Evolutionary conservation across 2,329 filamentous ascomycete species (phyloP).

Genomic region (Gyromitra esculenta): DNA sequence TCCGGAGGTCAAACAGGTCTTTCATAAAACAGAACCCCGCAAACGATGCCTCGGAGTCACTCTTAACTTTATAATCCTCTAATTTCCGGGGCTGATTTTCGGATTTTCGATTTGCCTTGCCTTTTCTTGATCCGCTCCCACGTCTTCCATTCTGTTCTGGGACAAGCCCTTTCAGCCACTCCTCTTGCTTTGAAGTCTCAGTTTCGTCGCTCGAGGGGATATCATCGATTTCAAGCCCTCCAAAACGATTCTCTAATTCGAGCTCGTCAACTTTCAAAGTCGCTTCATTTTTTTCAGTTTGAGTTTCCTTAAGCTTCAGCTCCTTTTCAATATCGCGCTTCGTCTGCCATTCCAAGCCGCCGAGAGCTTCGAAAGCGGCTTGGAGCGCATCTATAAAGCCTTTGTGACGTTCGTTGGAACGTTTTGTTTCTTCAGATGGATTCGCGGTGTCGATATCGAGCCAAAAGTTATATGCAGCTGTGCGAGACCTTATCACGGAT

Average conservation of each 20-base stretch:
- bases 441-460: slow-evolving; percentile 59
- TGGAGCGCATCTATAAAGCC: slow-evolving; percentile 63
- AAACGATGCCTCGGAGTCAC: slow-evolving; percentile 61
- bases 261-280: slow-evolving; percentile 19
- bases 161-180: slow-evolving; percentile 26
- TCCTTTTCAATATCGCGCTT: slow-evolving; percentile 50
- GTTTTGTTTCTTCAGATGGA: slow-evolving; percentile 60
- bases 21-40: slow-evolving; percentile 61
- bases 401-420: slow-evolving; percentile 62
- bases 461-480: slow-evolving; percentile 58
- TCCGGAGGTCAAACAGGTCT: slow-evolving; percentile 62
- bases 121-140: slow-evolving; percentile 57
- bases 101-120: slow-evolving; percentile 52
- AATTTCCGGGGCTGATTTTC: slow-evolving; percentile 55
- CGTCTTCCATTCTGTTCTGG: slow-evolving; percentile 58
- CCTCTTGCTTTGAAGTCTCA: slow-evolving; percentile 8
- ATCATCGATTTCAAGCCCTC: slow-evolving; percentile 29
- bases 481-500: slow-evolving; percentile 61
- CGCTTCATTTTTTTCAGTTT: slow-evolving; percentile 54
- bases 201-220: slow-evolving; percentile 27
- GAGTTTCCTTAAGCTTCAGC: slow-evolving; percentile 48
- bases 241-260: slow-evolving; percentile 25
- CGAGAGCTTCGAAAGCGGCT: slow-evolving; percentile 60
- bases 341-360: slow-evolving; percentile 58
- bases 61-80: slow-evolving; percentile 59